Percentiles rank a stretch among this genome's conserved stretches.
Evolutionary conservation across 164 flowering plant genomes (phyloP).

Genomic region (Hamamelis virginiana): DNA sequence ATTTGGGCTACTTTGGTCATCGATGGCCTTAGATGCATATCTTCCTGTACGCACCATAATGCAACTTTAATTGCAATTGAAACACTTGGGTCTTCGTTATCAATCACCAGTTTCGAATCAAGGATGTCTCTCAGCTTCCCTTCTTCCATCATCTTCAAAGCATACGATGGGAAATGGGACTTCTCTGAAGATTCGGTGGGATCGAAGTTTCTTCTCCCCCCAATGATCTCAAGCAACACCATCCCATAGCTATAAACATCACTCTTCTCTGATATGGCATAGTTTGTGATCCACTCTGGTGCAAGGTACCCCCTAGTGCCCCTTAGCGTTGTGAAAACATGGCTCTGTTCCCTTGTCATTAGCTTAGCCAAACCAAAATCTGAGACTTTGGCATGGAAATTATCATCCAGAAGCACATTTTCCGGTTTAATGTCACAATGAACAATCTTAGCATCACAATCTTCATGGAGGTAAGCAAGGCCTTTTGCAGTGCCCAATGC

Average conservation of each 20-base stretch:
- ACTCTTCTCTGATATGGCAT: slow-evolving; percentile 72
- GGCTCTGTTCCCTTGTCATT: slow-evolving; percentile 69
- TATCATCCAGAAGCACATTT: slow-evolving; percentile 58
- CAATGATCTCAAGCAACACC: slow-evolving; percentile 64
- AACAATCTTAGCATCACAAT: slow-evolving; percentile 58
- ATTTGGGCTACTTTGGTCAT: slow-evolving; percentile 69
- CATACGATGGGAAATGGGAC: slow-evolving; percentile 57
- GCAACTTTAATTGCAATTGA: slow-evolving; percentile 46
- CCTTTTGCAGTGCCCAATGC: slow-evolving; percentile 74
- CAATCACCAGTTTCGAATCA: slow-evolving; percentile 27
- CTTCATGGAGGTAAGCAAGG: slow-evolving; percentile 66
- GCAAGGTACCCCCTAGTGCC: slow-evolving; percentile 71
- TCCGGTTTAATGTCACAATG: slow-evolving; percentile 68
- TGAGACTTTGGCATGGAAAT: slow-evolving; percentile 55
- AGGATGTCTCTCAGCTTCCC: slow-evolving; percentile 47
- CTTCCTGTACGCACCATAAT: slow-evolving; percentile 74
- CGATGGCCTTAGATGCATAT: slow-evolving; percentile 51
- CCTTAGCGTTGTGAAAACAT: slow-evolving; percentile 59
- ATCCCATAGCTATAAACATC: slow-evolving; percentile 73
- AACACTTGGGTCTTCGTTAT: slow-evolving; percentile 36
- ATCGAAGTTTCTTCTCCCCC: slow-evolving; percentile 61
- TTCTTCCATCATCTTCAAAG: slow-evolving; percentile 64
- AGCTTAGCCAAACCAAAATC: slow-evolving; percentile 71
- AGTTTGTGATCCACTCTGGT: slow-evolving; percentile 76
- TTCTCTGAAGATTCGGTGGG: slow-evolving; percentile 43